These are phyloP conservation scores for Nothomitra cinnamomea DNA, from an alignment of 2,329 filamentous ascomycete genomes.

Conservation along the genomic window DNA sequence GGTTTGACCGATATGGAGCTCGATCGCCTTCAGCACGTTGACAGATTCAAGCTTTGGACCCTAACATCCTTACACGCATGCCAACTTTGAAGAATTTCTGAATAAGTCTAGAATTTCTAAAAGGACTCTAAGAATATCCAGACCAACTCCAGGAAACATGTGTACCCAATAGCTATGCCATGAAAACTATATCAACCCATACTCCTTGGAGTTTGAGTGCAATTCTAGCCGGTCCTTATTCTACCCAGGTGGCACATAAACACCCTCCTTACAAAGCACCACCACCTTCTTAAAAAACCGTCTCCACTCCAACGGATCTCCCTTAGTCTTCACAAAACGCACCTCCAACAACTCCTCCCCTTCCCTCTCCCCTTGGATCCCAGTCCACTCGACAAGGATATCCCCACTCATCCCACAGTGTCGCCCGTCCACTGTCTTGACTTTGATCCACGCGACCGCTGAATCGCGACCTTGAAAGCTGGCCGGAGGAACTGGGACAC, in stretches of 20 bases:
- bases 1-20: too few relatives aligned
- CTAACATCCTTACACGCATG: not conserved
- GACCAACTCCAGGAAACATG: too few relatives aligned
- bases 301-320: slow-evolving; percentile 91
- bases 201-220: too few relatives aligned
- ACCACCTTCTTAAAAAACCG: slow-evolving; percentile 95
- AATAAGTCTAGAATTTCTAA: not conserved
- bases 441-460: slow-evolving; percentile 42
- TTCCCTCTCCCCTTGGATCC: slow-evolving; percentile 29
- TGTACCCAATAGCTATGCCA: too few relatives aligned
- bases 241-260: slow-evolving; percentile 40
- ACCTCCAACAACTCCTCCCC: slow-evolving; percentile 58
- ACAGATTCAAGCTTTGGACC: not conserved
- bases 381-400: slow-evolving; percentile 53
- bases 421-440: slow-evolving; percentile 58
- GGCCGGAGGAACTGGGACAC: slow-evolving; percentile 47
- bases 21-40: too few relatives aligned
- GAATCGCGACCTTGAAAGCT: not conserved
- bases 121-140: not conserved
- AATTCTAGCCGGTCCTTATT: not conserved
- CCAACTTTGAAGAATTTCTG: not conserved
- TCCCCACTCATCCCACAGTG: slow-evolving; percentile 58
- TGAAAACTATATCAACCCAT: too few relatives aligned
- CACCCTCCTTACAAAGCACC: slow-evolving; percentile 68
- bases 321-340: slow-evolving; percentile 84